These are phyloP conservation scores for Saturnispora bothae DNA, from an alignment of 805 yeast genomes.

Conservation along the genomic window DNA sequence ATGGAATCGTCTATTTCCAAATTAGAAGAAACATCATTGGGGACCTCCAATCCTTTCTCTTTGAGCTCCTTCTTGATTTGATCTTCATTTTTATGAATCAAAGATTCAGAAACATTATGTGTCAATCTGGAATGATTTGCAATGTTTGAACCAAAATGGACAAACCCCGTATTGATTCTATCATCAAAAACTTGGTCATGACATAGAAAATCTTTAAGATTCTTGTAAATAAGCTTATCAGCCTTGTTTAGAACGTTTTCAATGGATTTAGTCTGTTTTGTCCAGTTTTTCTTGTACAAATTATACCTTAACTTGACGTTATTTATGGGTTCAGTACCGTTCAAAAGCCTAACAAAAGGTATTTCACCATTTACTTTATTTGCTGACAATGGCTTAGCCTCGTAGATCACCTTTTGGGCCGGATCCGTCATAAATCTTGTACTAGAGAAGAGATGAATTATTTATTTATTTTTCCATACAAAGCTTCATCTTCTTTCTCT, in stretches of 20 bases:
- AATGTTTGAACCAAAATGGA: conserved; percentile 34
- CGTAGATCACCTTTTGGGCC: conserved; percentile 26
- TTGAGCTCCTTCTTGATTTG: conserved; percentile 2
- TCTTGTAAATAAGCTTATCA: conserved; percentile 28
- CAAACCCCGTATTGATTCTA: conserved; percentile 28
- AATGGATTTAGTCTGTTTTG: conserved; percentile 23
- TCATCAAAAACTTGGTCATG: conserved; percentile 17
- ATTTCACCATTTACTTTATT: conserved; percentile 10
- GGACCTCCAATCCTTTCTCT: too few relatives aligned
- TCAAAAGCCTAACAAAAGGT: conserved; percentile 34
- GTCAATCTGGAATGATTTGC: conserved; percentile 30
- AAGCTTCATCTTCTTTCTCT: not conserved
- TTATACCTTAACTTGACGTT: conserved; percentile 32
- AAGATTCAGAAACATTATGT: conserved; percentile 16
- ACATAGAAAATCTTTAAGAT: conserved; percentile 21
- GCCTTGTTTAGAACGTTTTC: conserved; percentile 23
- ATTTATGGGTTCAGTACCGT: conserved; percentile 33
- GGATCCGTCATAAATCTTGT: not conserved
- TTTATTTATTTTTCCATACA: too few relatives aligned
- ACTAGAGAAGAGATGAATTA: not conserved
- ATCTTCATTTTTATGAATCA: conserved; percentile 6
- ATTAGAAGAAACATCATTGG: not conserved
- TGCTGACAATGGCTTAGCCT: conserved; percentile 13
- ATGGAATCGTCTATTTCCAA: conserved; percentile 8
- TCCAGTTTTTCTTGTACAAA: conserved; percentile 32